phyloP scores from a whole-genome alignment of 805 yeast species.

The Hanseniaspora valbyensis region DNA sequence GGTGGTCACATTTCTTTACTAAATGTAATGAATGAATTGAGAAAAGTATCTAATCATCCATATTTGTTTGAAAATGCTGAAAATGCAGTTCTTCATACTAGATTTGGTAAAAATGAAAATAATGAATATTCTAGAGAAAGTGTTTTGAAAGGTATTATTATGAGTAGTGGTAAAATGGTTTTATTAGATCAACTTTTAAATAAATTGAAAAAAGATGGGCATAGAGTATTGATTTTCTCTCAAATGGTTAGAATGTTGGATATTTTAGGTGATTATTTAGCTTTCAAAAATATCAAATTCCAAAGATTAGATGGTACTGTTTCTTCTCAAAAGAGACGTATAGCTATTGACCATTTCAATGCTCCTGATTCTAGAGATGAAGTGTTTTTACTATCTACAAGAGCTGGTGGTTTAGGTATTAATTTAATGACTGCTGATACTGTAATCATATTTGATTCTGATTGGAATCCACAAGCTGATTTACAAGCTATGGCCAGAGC shows the following conservation, averaged over 20 bases:
- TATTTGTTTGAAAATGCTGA: constrained; percentile 91
- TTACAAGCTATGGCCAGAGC: constrained; percentile 99
- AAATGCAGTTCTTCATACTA: constrained; percentile 52
- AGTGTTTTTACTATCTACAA: constrained; percentile 76
- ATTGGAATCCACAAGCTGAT: constrained; percentile 99
- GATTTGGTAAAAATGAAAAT: constrained; percentile 38
- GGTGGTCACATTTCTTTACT: constrained; percentile 72
- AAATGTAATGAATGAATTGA: constrained; percentile 89
- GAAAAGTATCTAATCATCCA: constrained; percentile 95
- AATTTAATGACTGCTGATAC: constrained; percentile 99
- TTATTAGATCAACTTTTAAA: constrained; percentile 78
- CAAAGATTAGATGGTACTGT: constrained; percentile 96
- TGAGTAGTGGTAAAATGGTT: constrained; percentile 99
- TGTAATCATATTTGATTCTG: constrained; percentile 93
- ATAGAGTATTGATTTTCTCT: constrained; percentile 84
- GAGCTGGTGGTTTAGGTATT: constrained; percentile 99
- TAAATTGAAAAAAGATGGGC: constrained; percentile 83
- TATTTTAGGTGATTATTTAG: constrained; percentile 83
- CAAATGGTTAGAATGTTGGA: constrained; percentile 97
- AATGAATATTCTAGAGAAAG: constrained; percentile 58
- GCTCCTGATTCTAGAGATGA: constrained; percentile 88
- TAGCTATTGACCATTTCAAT: constrained; percentile 92
- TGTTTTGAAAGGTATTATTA: constrained; percentile 76
- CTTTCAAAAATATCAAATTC: constrained; percentile 75
- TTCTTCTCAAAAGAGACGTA: constrained; percentile 84